Evolutionary conservation across 2,329 filamentous ascomycete species (phyloP), one percentile per base, ranked within the genome.

Genomic region (Colletotrichum sublineola): DNA sequence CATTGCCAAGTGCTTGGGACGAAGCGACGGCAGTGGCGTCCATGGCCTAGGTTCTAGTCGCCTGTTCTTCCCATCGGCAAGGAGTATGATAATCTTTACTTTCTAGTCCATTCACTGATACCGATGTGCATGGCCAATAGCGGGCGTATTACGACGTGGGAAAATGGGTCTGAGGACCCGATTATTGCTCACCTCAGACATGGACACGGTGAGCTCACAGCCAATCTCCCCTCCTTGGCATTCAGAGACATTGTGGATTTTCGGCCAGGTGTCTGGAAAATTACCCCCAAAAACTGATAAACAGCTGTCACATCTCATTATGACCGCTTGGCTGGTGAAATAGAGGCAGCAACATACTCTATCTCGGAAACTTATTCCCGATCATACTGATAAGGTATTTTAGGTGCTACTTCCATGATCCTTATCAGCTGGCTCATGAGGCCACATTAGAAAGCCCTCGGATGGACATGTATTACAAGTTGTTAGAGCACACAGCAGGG

Each of bases 1-100:
- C 58, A 58, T 44, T 53, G 42, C 65, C 42, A 46, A 46, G n/a
- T 46, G n/a, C 57, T 36, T 20, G 24, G 24, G 24, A 15, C n/a
- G 5, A 24, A 2, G 20, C 31, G 5, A 38, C 15, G 55, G 20
- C 20, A 24, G 29, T 18, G 33, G 33, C 29, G 33, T 15, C 9
- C 14, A 20, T 20, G 29, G 31, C 8, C n/a, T 52, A 24, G 11
- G 7, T 33, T 9, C 50, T 14, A 1, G 29, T 33, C 24, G 50
- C 29, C 29, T 2, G 5, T 33, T 8, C 24, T 33, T 15, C 9
- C n/a, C 46, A 29, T 52, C 12, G 24, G 15, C 48, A 29, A 14
- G 12, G 14, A 6, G 33, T 20, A 7, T 31, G 15, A 33, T 29
- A 33, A 11, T 15, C 5, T 15, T 15, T 2, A 18, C 48, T 18